Evolutionary conservation across 2,329 filamentous ascomycete genomes (phyloP), one percentile per base, ranked within the genome.

Genomic region (Pseudonectria foliicola): DNA sequence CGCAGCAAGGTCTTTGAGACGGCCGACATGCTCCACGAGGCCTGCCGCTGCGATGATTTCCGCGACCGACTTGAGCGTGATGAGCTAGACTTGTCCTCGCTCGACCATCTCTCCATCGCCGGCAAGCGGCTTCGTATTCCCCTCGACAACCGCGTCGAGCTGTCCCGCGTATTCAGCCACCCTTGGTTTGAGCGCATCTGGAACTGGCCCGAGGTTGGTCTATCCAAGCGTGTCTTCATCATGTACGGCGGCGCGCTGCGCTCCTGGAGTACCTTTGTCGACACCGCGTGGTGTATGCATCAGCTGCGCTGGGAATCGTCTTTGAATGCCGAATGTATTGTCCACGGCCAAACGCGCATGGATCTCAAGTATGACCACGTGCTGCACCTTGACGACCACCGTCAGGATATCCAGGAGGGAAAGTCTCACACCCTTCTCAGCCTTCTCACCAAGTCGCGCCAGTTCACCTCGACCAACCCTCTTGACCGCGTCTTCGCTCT

Each of bases 121-220:
- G 33, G 33, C 33, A 34, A 24, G 13, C 32, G 32, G 15, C 37
- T 39, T n/a, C 25, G 29, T 4, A 39, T 39, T 26, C 33, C 32
- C 12, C 28, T 23, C 18, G 37, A 39, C 16, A 39, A 39, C 26
- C 25, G 37, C 13, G 23, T 32, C 28, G 37, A 39, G 33, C 29
- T 39, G 14, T 36, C 33, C 13, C 33, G 37, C 7, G 29, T 39
- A 15, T 39, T 39, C 29, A 33, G 25, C 13, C 37, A 39, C 26
- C 33, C 34, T 13, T 40, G 38, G 38, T 40, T 37, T 18, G 35
- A 38, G 18, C 33, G 38, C 18, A 37, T 40, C 5, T 40, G 38
- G 38, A 38, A 33, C 34, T 37, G 34, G 34, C 38, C 37, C 24
- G 34, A 37, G 13, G 33, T 36, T 14, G 35, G 35, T 10, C 25